These are phyloP conservation scores for Yarrowia yakushimensis DNA, from an alignment of 805 yeast species.

Conservation along the genomic window DNA sequence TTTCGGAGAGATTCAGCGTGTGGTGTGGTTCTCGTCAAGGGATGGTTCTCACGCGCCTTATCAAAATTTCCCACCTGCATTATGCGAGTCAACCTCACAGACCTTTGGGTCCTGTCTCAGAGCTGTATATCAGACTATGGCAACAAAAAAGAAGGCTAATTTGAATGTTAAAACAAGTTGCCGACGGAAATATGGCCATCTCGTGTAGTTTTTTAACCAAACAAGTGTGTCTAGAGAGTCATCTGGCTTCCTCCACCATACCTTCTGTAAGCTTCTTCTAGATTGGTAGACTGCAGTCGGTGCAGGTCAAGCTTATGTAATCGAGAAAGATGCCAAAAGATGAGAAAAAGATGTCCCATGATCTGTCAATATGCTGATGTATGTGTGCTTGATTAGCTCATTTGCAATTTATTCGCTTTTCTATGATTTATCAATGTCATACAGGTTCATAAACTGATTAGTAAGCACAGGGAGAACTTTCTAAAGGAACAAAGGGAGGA, in stretches of 20 bases:
- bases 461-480: too few species aligned
- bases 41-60: constrained; percentile 18
- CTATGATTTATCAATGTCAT: too few species aligned
- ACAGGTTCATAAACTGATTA: too few species aligned
- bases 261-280: background rate
- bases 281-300: too few species aligned
- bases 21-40: background rate
- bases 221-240: background rate
- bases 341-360: too few species aligned
- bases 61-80: constrained; percentile 20
- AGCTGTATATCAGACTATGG: background rate
- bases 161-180: background rate
- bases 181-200: background rate
- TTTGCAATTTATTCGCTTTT: too few species aligned
- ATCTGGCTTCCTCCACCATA: background rate
- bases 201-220: too few species aligned
- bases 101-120: background rate
- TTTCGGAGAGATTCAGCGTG: background rate
- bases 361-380: too few species aligned
- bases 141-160: background rate
- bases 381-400: too few species aligned
- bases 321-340: too few species aligned
- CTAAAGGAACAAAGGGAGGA: too few species aligned
- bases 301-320: too few species aligned
- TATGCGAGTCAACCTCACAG: background rate